Evolutionary conservation across 495 filamentous ascomycete species (phyloP).

Genomic region (Rostrohypoxylon terebratum): DNA sequence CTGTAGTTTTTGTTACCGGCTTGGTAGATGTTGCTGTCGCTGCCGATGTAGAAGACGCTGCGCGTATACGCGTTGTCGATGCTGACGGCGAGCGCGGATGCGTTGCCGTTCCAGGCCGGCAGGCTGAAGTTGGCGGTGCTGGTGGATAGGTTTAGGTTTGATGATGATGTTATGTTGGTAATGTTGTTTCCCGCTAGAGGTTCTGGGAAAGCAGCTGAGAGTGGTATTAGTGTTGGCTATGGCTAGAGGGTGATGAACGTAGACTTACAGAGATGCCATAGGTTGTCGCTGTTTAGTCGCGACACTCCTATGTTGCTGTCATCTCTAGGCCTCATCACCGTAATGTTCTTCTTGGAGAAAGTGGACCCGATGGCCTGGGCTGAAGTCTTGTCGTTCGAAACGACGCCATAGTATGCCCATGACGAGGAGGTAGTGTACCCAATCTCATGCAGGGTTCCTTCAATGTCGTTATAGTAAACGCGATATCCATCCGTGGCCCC

Average conservation of each 20-base stretch:
- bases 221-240: constrained; percentile 1
- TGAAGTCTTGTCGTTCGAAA: constrained; percentile 41
- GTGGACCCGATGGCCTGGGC: constrained; percentile 41
- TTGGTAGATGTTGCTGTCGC: constrained; percentile 41
- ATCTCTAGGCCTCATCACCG: constrained; percentile 43
- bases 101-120: constrained; percentile 42
- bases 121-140: constrained; percentile 23
- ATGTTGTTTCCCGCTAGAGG: constrained; percentile 29
- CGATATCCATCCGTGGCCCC: constrained; percentile 46
- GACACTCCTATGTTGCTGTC: constrained; percentile 42
- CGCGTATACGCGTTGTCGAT: constrained; percentile 42
- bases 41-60: constrained; percentile 49
- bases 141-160: constrained; percentile 29
- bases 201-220: constrained; percentile 45
- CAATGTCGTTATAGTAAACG: constrained; percentile 47
- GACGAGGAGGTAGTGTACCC: constrained; percentile 35
- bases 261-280: constrained; percentile 47
- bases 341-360: constrained; percentile 43
- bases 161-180: constrained; percentile 40
- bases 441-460: constrained; percentile 39
- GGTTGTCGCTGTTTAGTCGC: constrained; percentile 32
- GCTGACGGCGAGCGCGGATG: constrained; percentile 37
- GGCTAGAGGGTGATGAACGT: not conserved
- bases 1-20: constrained; percentile 30
- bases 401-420: constrained; percentile 43